phyloP scores from a whole-genome alignment of 2,329 filamentous ascomycete genomes.

The Fusarium tuaranense region DNA sequence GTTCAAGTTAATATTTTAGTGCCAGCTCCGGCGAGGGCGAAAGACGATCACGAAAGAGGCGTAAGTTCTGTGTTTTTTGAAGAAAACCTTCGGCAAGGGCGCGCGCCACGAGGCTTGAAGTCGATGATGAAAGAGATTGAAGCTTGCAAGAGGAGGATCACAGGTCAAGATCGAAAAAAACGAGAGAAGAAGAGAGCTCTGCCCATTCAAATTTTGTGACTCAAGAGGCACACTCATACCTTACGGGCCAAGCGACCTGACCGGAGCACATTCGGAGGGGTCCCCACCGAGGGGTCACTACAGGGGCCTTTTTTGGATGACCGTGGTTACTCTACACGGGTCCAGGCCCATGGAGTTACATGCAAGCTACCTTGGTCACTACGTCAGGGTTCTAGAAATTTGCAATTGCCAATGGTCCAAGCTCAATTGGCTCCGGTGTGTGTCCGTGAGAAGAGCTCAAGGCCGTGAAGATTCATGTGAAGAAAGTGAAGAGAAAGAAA shows the following conservation, averaged over 20 bases:
- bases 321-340: constrained; percentile 19
- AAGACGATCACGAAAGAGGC: constrained; percentile 19
- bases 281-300: constrained; percentile 44
- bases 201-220: constrained; percentile 33
- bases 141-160: constrained; percentile 13
- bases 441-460: constrained; percentile 19
- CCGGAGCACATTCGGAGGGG: constrained; percentile 47
- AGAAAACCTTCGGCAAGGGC: constrained; percentile 21
- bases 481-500: background rate
- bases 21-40: constrained; percentile 19
- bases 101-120: constrained; percentile 30
- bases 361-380: constrained; percentile 27
- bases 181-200: background rate
- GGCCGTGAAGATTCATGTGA: background rate
- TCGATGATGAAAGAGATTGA: constrained; percentile 15
- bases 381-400: constrained; percentile 44
- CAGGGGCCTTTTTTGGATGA: constrained; percentile 3
- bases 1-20: constrained; percentile 19
- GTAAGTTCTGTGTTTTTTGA: constrained; percentile 3
- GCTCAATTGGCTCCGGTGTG: constrained; percentile 43
- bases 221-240: constrained; percentile 18
- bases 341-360: constrained; percentile 18
- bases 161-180: constrained; percentile 2
- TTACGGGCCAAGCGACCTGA: constrained; percentile 38
- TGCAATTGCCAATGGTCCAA: constrained; percentile 44